Percentiles rank a stretch among this genome's conserved stretches.
Evolutionary conservation across 257 asterid species (phyloP).

Genomic region (Solanum chmielewskii): DNA sequence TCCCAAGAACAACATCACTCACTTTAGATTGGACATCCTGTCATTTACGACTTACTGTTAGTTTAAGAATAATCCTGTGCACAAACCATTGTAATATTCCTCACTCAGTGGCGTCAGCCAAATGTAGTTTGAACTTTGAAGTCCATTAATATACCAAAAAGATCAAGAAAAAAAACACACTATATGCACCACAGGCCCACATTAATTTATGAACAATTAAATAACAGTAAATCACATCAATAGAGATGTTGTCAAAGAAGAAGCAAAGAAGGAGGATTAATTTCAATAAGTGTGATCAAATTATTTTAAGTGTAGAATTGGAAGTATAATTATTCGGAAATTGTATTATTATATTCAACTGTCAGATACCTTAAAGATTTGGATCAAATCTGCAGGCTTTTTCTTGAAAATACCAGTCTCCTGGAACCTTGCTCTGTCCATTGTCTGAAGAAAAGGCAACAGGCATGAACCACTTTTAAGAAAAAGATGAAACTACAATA

Average conservation of each 20-base stretch:
- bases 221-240: not conserved
- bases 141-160: not conserved
- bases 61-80: not conserved
- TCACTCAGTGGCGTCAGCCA: not conserved
- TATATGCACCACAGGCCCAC: not conserved
- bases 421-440: constrained; percentile 86
- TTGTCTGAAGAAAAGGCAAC: constrained; percentile 41
- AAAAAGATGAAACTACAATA: not conserved
- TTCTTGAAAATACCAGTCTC: constrained; percentile 79
- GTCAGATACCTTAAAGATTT: constrained; percentile 68
- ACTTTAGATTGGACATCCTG: constrained; percentile 94
- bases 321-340: not conserved
- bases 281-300: not conserved
- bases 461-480: not conserved
- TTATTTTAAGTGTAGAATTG: not conserved
- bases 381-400: constrained; percentile 82
- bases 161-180: not conserved
- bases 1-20: constrained; percentile 96
- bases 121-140: not conserved
- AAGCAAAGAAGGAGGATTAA: not conserved
- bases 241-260: not conserved
- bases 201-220: not conserved
- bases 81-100: not conserved
- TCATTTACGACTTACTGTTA: constrained; percentile 3
- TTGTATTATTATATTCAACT: not conserved